Evolutionary conservation across 2,329 filamentous ascomycete genomes (phyloP), one percentile per base, ranked within the genome.

Genomic region (Alternaria infectoria): DNA sequence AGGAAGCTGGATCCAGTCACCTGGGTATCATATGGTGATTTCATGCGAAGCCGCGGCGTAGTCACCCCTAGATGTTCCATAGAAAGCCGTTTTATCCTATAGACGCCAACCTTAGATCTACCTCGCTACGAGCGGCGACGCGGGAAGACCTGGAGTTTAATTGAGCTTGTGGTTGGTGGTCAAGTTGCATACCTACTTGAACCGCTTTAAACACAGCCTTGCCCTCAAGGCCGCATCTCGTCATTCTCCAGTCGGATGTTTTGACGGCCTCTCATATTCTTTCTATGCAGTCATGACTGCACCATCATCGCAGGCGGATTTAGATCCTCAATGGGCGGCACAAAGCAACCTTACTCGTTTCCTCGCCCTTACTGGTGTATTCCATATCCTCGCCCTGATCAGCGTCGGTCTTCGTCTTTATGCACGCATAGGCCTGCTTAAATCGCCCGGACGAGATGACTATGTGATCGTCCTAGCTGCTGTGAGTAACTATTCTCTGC

Each of bases 311-410:
- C 50, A 43, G 17, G 23, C 51, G 6, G 17, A 17, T 5, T 23
- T 54, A 49, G 59, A 58, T 50, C 59, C 59, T n/a, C 40, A 58
- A 17, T 63, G 56, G 56, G 61, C 51, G 6, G 55, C 61, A 5
- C 17, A 63, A n/a, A 59, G 45, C 25, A 63, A 63, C 45, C 61
- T 63, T 17, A 13, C 56, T 30, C 49, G 61, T 5, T 26, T 63
- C 9, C 56, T 63, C 19, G 56, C 19, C 11, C 11, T 63, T 11
- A 59, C 56, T 3, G 56, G 61, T 15, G 21, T 59, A 11, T 43
- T 63, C 32, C 44, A 63, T 23, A 23, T 59, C 6, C 6, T 44
- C 7, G 61, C 61, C 8, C 25, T 59, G 15, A 47, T 8, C 13
- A 56, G 56, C 44, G 56, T 63, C 12, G 50, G 50, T 5, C 45